These are phyloP conservation scores for Colletotrichum sp. DNA, from an alignment of 2,329 filamentous ascomycete genomes.

Conservation along the genomic window DNA sequence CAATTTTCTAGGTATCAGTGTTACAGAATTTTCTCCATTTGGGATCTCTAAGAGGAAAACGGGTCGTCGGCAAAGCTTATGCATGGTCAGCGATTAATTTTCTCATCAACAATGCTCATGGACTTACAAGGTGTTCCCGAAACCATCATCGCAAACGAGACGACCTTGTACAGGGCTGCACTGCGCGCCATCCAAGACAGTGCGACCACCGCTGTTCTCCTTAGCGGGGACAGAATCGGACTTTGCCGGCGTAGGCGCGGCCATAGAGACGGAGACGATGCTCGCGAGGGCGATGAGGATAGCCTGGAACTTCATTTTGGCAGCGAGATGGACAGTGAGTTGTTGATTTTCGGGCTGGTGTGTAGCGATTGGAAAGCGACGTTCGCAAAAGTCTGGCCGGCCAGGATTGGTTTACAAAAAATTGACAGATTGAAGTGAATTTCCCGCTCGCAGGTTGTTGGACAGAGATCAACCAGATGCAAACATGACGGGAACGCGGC, in stretches of 20 bases:
- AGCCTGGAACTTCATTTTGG: background rate
- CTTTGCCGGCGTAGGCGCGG: background rate
- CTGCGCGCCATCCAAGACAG: background rate
- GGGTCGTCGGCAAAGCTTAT: conserved; percentile 8
- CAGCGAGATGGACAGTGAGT: background rate
- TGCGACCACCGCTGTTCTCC: background rate
- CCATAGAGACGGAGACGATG: background rate
- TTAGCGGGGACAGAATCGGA: background rate
- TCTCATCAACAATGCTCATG: background rate
- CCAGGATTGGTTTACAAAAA: background rate
- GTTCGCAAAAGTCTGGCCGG: background rate
- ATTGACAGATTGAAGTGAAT: background rate
- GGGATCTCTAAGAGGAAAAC: background rate
- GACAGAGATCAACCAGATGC: background rate
- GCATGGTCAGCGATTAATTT: background rate
- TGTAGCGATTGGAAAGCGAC: background rate
- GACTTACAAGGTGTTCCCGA: conserved; percentile 10
- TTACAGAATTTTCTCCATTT: background rate
- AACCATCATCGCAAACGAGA: conserved; percentile 3
- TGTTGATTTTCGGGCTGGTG: background rate
- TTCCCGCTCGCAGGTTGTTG: background rate
- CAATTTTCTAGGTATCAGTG: background rate
- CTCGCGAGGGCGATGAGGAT: background rate
- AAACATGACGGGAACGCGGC: background rate
- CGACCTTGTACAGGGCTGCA: conserved; percentile 13